Evolutionary conservation across 2,329 filamentous ascomycete species (phyloP), one percentile per base, ranked within the genome.

Genomic region (Drechslerella stenobrocha): DNA sequence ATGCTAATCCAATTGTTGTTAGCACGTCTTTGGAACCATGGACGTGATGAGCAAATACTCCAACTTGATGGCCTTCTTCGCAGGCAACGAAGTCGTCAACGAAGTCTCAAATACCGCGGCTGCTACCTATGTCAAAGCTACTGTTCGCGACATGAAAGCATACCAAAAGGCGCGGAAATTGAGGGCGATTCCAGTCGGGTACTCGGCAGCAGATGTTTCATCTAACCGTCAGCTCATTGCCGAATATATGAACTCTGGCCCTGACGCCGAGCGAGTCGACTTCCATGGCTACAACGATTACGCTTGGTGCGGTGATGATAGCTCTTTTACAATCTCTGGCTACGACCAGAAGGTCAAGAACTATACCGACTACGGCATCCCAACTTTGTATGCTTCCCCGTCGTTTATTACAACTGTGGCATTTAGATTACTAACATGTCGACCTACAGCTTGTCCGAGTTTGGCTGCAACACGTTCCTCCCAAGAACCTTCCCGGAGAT

Each of bases 231-330:
- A 87, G 79, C 84, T 96, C 79, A 90, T 90, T 76, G 90, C 91
- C 47, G 75, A 86, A 55, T 96, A 95, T 82, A 90, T 96, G 85
- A 96, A 96, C 83, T 96, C 91, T 75, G 91, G 91, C 69, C 80
- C 83, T 56, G 88, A 92, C 48, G 42, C 23, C 1, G 84, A 87
- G 79, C 87, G 91, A 72, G 89, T 86, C 73, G 90, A 96, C 78
- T 92, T 92, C 80, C 92, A 90, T 74, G 88, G 87, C 67, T 70
- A 70, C 71, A 93, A 93, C 79, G 89, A 92, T 78, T 92, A 92
- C 79, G 91, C 88, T 1, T 92, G 87, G 87, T 92, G 89, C 77
- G 86, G 84, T 74, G n/a, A 51, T 18, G 81, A 86, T 70, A 86
- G 85, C 46, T 81, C 84, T 72, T 91, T 87, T 79, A 76, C 77